Conservation (phyloP, 352 stramenopile species). For the Sclerospora graminicola region DNA sequence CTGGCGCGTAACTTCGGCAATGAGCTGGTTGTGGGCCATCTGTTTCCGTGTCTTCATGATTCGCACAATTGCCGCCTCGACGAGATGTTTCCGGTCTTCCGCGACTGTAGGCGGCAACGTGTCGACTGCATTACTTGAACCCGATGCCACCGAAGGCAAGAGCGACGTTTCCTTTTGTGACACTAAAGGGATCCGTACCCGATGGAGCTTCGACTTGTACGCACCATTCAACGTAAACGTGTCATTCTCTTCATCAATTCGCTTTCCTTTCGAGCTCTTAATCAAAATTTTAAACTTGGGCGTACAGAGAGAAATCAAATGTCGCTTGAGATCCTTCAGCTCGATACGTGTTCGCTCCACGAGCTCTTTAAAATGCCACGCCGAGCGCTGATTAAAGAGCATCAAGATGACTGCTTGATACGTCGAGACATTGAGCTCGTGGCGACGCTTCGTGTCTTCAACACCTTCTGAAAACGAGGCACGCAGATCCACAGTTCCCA, state of each 20-base stretch:
- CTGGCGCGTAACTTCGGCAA: slow-evolving; percentile 84
- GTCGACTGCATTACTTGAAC: slow-evolving; percentile 38
- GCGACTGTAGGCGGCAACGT: slow-evolving; percentile 87
- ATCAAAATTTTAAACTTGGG: slow-evolving; percentile 95
- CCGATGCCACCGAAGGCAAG: slow-evolving; percentile 24
- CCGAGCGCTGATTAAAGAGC: slow-evolving; percentile 91
- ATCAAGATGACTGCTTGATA: slow-evolving; percentile 98
- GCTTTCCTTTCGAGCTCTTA: slow-evolving; percentile 96
- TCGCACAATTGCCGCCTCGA: slow-evolving; percentile 90
- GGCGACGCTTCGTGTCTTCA: slow-evolving; percentile 45
- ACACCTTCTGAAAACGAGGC: slow-evolving; percentile 78
- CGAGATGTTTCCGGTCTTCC: slow-evolving; percentile 93
- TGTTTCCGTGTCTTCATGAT: slow-evolving; percentile 94
- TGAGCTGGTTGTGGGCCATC: slow-evolving; percentile 88
- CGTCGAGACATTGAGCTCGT: slow-evolving; percentile 96
- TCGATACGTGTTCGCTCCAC: slow-evolving; percentile 85
- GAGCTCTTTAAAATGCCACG: slow-evolving; percentile 85
- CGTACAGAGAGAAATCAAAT: slow-evolving; percentile 96
- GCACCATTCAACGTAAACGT: slow-evolving; percentile 91
- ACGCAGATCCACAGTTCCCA: slow-evolving; percentile 87
- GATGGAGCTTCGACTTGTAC: slow-evolving; percentile 91
- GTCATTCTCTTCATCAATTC: slow-evolving; percentile 91
- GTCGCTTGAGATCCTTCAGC: slow-evolving; percentile 79
- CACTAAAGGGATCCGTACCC: slow-evolving; percentile 75
- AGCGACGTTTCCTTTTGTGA: slow-evolving; percentile 75